These are phyloP conservation scores for Hypoxylon perforatum DNA, from an alignment of 495 filamentous ascomycete genomes.

Conservation along the genomic window DNA sequence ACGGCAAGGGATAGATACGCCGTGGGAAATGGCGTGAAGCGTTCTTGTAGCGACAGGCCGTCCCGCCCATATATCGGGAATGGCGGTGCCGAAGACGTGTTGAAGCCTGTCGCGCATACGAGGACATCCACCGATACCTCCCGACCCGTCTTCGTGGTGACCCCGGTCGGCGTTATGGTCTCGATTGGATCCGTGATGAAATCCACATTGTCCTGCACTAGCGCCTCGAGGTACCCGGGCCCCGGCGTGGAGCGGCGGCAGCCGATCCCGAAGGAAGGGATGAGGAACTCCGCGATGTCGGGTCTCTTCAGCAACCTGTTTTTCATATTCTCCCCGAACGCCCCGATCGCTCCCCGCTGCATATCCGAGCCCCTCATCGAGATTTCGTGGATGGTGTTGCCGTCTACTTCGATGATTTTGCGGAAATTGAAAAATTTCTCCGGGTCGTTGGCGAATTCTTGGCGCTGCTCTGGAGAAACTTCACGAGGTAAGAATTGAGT, in stretches of 20 bases:
- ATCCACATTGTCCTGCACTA: slow-evolving; percentile 69
- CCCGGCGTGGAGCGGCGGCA: slow-evolving; percentile 80
- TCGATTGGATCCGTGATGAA: slow-evolving; percentile 67
- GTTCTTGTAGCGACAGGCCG: slow-evolving; percentile 60
- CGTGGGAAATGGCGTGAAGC: slow-evolving; percentile 64
- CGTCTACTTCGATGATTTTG: slow-evolving; percentile 54
- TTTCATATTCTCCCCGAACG: slow-evolving; percentile 48
- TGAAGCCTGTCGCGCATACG: slow-evolving; percentile 76
- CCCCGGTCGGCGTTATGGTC: slow-evolving; percentile 61
- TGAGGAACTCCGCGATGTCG: slow-evolving; percentile 49
- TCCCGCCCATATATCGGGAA: slow-evolving; percentile 67
- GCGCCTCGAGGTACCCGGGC: slow-evolving; percentile 75
- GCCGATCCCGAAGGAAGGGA: slow-evolving; percentile 72
- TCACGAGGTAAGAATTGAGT: neutral
- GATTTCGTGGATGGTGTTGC: slow-evolving; percentile 51
- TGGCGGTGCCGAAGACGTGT: slow-evolving; percentile 66
- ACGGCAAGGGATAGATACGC: slow-evolving; percentile 72
- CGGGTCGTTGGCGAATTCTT: slow-evolving; percentile 46
- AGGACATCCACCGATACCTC: slow-evolving; percentile 61
- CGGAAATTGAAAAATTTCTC: slow-evolving; percentile 49
- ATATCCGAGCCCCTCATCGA: slow-evolving; percentile 48
- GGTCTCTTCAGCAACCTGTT: slow-evolving; percentile 47
- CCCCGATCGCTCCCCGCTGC: slow-evolving; percentile 39
- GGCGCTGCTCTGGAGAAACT: slow-evolving; percentile 52
- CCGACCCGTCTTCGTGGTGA: slow-evolving; percentile 60